Evolutionary conservation across 2,329 filamentous ascomycete species (phyloP), one percentile per base, ranked within the genome.

Genomic region (Xylaria sp.): DNA sequence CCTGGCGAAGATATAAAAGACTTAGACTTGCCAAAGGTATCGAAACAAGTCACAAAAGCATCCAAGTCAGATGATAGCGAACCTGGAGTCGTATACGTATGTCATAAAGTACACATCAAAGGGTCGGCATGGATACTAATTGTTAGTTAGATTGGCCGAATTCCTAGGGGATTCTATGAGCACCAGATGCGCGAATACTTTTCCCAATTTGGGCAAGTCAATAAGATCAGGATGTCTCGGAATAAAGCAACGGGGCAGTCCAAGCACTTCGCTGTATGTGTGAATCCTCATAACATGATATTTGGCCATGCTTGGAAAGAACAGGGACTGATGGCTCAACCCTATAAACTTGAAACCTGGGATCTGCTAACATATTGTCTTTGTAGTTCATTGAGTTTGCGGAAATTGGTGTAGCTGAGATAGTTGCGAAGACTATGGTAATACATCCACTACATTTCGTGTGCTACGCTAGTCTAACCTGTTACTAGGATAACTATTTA

Each of bases 151-250:
- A 85, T 99, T 75, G 94, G 93, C 77, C 93, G 94, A 71, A 90
- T 97, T 67, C 94, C 94, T 44, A 81, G 82, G 71, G 92, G 96
- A 81, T 99, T 99, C 88, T 98, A 95, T 85, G 96, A 99, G 82
- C 88, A 94, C 75, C 92, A 98, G 82, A 96, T 99, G 91, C 89
- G 89, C 73, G 89, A 90, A 71, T 99, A 98, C 84, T 97, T 98
- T 77, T 87, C 89, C 61, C 96, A 99, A 80, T 99, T 99, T 73
- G 96, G 96, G 73, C 84, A 88, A 15, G 93, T 99, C 74, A 87
- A 84, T 59, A 89, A 81, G 39, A 63, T 71, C 38, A 67, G 95
- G 69, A 86, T 99, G 50, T 96, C 94, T 31, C 91, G 96, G 74
- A 98, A 97, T 85, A 93, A 92, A 81, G 91, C 91, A 79, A 98